Base-by-base conservation (phyloP, 148 eudicot species). In the Silene latifolia region DNA sequence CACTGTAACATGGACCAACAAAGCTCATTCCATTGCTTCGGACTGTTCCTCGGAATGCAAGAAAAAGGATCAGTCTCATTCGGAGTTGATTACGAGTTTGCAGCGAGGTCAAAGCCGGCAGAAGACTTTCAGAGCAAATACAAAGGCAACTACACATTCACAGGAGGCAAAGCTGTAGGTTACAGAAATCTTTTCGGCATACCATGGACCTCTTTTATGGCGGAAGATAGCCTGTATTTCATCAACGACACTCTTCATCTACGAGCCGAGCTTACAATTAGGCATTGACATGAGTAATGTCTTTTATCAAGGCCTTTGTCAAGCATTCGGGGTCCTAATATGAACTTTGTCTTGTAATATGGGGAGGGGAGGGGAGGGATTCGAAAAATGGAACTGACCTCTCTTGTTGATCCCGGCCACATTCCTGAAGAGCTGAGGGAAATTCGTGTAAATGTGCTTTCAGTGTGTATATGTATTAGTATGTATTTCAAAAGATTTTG, bases 1-100 rank as follows among this genome's bases (percentile, higher is more conserved):
- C 97, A 92, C 74, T 92, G 97, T 83, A 92, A 92, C 82, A 88
- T 90, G 96, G 97, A 92, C 73, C 97, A 92, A 65, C 97, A 92
- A 66, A 90, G 91, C 87, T 81, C 96, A 3, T 88, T 85, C 81
- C 93, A 92, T 63, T 92, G 97, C 70, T 92, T 92, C 17, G 97
- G 97, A 66, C 75, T 92, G 32, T 92, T 92, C 80, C 77, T 93
- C 18, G 98, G 98, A 46, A 93, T 93, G 98, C 98, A 93, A 63
- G 98, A 93, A 73, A 93, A 93, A 76, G 98, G 98, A 5, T 89
- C 98, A 0, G 98, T 93, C 59, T 74, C 87, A 19, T 90, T 93
- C 61, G 89, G 91, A 5, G 98, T 93, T 17, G 96, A 90, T 75
- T 93, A 93, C 17, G 98, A 90, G 79, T 93, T 93, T 79, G 85